phyloP scores from a whole-genome alignment of 2,329 filamentous ascomycete species.

The Aspergillus pseudotamarii region DNA sequence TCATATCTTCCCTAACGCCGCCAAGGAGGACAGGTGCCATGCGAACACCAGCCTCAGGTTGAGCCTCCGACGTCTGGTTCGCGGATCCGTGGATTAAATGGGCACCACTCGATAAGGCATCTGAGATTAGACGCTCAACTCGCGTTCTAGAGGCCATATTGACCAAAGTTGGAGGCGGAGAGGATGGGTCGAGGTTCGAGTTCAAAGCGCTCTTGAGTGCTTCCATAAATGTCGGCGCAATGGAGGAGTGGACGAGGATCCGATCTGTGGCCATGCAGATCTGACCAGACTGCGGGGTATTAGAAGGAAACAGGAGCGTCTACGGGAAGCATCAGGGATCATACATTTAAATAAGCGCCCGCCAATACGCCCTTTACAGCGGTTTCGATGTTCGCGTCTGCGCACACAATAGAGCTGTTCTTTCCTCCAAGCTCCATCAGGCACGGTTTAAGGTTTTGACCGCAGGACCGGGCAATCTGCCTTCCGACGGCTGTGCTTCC shows the following conservation, averaged over 20 bases:
- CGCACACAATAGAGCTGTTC: slow-evolving; percentile 73
- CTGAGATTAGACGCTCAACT: slow-evolving; percentile 35
- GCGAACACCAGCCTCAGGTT: slow-evolving; percentile 31
- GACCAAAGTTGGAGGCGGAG: slow-evolving; percentile 45
- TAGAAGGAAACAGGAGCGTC: neutral
- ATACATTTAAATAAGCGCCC: slow-evolving; percentile 38
- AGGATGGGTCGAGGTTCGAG: slow-evolving; percentile 35
- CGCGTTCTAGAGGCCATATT: slow-evolving; percentile 49
- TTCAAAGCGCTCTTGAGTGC: slow-evolving; percentile 49
- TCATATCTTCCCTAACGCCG: slow-evolving; percentile 69
- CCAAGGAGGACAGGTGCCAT: slow-evolving; percentile 69
- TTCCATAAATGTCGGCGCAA: slow-evolving; percentile 56
- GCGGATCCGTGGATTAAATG: slow-evolving; percentile 33
- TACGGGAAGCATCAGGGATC: neutral
- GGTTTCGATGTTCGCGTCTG: slow-evolving; percentile 72
- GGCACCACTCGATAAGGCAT: slow-evolving; percentile 34
- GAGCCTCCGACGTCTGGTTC: slow-evolving; percentile 8
- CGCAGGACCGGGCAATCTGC: slow-evolving; percentile 68
- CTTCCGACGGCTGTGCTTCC: slow-evolving; percentile 70
- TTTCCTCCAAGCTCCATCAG: slow-evolving; percentile 83
- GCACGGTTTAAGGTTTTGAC: slow-evolving; percentile 73
- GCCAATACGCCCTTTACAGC: slow-evolving; percentile 50
- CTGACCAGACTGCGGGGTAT: slow-evolving; percentile 60
- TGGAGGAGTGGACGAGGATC: slow-evolving; percentile 62
- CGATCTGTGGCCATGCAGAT: slow-evolving; percentile 83